Evolutionary conservation across 805 yeast genomes (phyloP).

Genomic region (Saccharomyces eubayanus): DNA sequence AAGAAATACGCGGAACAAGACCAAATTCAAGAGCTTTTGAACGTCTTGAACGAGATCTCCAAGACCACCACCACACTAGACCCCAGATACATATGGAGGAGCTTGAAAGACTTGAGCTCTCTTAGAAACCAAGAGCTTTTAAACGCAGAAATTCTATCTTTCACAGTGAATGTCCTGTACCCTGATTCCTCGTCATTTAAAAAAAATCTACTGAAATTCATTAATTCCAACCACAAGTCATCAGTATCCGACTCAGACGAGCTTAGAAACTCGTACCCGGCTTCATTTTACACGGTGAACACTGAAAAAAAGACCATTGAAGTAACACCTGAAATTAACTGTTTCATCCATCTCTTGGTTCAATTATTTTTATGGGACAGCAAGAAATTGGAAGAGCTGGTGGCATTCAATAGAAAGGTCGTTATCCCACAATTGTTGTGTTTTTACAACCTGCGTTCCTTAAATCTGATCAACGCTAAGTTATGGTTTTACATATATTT

Average conservation of each 20-base stretch:
- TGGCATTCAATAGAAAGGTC: constrained; percentile 45
- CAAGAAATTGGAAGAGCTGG: constrained; percentile 41
- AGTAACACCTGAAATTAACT: constrained; percentile 69
- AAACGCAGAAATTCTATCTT: constrained; percentile 44
- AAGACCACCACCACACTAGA: constrained; percentile 69
- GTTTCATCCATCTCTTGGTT: constrained; percentile 68
- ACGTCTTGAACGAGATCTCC: constrained; percentile 29
- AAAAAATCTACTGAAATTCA: constrained; percentile 34
- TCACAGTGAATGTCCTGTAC: constrained; percentile 48
- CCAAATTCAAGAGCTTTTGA: constrained; percentile 28
- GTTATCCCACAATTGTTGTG: constrained; percentile 43
- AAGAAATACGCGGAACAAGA: constrained; percentile 22
- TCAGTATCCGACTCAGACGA: constrained; percentile 32
- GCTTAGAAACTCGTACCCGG: constrained; percentile 27
- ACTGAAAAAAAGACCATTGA: constrained; percentile 26
- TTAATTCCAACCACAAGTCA: constrained; percentile 31
- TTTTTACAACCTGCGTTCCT: constrained; percentile 65
- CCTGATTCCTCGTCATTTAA: constrained; percentile 41
- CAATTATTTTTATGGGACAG: constrained; percentile 70
- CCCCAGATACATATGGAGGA: constrained; percentile 79
- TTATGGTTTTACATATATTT: constrained; percentile 87
- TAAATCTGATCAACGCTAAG: constrained; percentile 82
- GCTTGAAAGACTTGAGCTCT: constrained; percentile 71
- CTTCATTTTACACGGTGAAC: constrained; percentile 26
- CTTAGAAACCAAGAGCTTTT: constrained; percentile 51